Percentiles rank a stretch among this genome's conserved stretches.
phyloP scores from a whole-genome alignment of 306 rosid species.

The Potentilla sterilis region DNA sequence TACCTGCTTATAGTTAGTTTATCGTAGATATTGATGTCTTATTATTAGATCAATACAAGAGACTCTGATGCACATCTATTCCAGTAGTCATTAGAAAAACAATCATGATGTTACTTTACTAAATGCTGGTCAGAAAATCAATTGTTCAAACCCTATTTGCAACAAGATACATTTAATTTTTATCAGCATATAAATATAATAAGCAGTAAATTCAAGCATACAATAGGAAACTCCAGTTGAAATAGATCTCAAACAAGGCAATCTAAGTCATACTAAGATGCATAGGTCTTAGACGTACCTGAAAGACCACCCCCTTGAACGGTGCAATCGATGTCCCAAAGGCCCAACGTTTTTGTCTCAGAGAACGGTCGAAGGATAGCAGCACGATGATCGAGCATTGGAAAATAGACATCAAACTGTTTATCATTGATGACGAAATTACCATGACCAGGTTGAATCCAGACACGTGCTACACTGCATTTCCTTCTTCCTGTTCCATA shows the following conservation, averaged over 20 bases:
- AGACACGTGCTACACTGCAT: slow-evolving; percentile 94
- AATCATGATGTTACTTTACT: neutral
- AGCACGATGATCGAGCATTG: slow-evolving; percentile 94
- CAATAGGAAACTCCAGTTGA: neutral
- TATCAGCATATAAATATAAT: neutral
- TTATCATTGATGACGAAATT: slow-evolving; percentile 73
- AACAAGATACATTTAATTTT: neutral
- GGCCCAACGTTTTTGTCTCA: slow-evolving; percentile 91
- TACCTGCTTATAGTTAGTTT: neutral
- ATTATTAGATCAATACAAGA: neutral
- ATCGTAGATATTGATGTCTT: neutral
- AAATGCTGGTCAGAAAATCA: neutral
- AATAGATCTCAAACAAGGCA: neutral
- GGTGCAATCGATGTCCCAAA: slow-evolving; percentile 81
- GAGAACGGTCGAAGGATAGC: slow-evolving; percentile 91
- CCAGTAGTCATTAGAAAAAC: neutral
- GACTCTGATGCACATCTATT: neutral
- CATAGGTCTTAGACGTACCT: slow-evolving; percentile 41
- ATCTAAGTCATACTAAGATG: neutral
- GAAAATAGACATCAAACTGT: slow-evolving; percentile 88
- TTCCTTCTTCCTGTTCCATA: slow-evolving; percentile 97
- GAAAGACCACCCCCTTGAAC: slow-evolving; percentile 93
- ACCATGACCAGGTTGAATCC: slow-evolving; percentile 88
- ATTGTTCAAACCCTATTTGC: neutral
- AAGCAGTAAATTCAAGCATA: neutral